Base-by-base conservation (phyloP, 768 basidiomycete genomes). In the Phylloporus sp. region DNA sequence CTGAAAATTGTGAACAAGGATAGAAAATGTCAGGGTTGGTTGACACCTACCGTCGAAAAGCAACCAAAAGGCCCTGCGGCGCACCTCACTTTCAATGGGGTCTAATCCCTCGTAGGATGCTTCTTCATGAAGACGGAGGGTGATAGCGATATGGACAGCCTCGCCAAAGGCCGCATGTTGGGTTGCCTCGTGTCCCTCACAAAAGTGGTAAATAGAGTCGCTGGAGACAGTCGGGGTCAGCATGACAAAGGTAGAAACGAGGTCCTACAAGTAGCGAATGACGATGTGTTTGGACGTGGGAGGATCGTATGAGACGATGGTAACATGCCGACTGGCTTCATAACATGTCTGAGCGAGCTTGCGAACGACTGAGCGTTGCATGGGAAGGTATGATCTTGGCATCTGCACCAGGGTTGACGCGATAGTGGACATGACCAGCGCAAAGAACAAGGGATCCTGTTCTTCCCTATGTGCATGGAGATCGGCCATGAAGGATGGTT, bases 401-500 rank as follows among this genome's bases (percentile, higher is more conserved):
- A 94, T 82, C 69, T 95, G 93, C 5, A 92, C 88, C 11, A 95
- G 75, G 1, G 93, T 95, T 15, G 85, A 86, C 4, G 91, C 89
- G 16, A 94, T 81, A 10, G 90, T 90, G 13, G 86, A 88, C 85
- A 94, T 88, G 56, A 97, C 88, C 26, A 95, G 72, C 5, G 91
- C 86, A 61, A 91, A 94, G 74, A 94, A 95, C 34, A 95, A 80
- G 24, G 91, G 91, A 60, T 95, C 89, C 18, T 82, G 80, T 63
- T 94, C 91, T 71, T 95, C 93, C 52, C 90, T 71, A 38, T 80
- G 81, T 0, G 82, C 75, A 56, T 86, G 82, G 27, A 97, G 74
- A 71, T 93, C 93, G n/a, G 88, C 86, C 82, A 92, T 86, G 67
- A 94, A 94, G 2, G 88, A 89, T 24, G 91, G 91, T 63, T 88